Conservation (phyloP, 2,329 filamentous ascomycete genomes). For the Emydomyces testavorans region DNA sequence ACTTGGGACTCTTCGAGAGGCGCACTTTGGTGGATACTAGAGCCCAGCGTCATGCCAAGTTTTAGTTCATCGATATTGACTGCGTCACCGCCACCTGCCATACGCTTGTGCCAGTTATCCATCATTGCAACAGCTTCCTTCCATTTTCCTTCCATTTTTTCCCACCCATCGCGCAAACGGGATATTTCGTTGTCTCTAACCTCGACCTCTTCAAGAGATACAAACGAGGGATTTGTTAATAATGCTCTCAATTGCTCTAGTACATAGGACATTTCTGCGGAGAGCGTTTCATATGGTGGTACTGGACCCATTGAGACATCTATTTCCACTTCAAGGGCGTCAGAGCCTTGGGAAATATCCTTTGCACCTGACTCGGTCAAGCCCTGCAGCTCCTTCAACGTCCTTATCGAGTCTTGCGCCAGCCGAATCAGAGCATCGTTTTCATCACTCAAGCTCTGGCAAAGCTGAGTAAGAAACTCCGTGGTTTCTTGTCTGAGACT, state of each 20-base stretch:
- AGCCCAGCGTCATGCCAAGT: constrained; percentile 34
- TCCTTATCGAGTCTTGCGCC: constrained; percentile 58
- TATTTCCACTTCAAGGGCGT: constrained; percentile 17
- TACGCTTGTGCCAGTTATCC: constrained; percentile 78
- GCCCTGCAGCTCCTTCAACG: constrained; percentile 51
- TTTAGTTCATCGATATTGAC: constrained; percentile 35
- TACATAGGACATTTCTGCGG: constrained; percentile 61
- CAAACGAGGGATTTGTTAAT: constrained; percentile 90
- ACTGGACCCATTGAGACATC: constrained; percentile 14
- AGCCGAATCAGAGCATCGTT: constrained; percentile 72
- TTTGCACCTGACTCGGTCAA: constrained; percentile 27
- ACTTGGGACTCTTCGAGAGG: constrained; percentile 16
- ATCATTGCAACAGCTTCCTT: constrained; percentile 81
- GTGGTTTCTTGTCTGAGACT: constrained; percentile 78
- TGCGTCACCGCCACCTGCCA: constrained; percentile 41
- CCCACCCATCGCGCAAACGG: constrained; percentile 72
- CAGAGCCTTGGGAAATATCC: constrained; percentile 20
- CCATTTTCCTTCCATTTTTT: constrained; percentile 87
- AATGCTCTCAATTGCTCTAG: constrained; percentile 71
- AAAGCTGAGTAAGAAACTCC: constrained; percentile 75
- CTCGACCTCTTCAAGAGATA: constrained; percentile 86
- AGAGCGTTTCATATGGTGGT: constrained; percentile 56
- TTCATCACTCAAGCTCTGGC: constrained; percentile 75
- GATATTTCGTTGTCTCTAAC: constrained; percentile 84
- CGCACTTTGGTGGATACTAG: constrained; percentile 20